phyloP scores from a whole-genome alignment of 371 early-diverging fungal genomes.

The Syncephalastrum monosporum region DNA sequence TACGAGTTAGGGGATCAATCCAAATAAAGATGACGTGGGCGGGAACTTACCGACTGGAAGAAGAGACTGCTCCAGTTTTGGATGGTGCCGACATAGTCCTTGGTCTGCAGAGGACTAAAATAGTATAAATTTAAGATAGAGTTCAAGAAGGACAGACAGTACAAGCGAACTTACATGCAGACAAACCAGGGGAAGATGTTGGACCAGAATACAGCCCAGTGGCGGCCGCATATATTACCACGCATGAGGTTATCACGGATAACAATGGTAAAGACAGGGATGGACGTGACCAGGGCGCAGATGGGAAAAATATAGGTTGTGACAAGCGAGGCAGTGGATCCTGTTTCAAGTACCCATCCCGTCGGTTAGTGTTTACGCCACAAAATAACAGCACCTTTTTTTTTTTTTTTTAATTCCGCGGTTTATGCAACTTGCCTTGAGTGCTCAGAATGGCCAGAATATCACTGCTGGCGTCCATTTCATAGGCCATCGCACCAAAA shows the following conservation, averaged over 20 bases:
- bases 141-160: neutral
- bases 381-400: constrained; percentile 1
- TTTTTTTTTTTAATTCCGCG: neutral
- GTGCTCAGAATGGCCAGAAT: constrained; percentile 44
- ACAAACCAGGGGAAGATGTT: constrained; percentile 67
- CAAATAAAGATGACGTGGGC: constrained; percentile 39
- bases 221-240: constrained; percentile 49
- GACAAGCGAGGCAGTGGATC: constrained; percentile 49
- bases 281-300: constrained; percentile 70
- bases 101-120: constrained; percentile 41
- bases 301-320: constrained; percentile 71
- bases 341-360: constrained; percentile 11
- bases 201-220: constrained; percentile 55
- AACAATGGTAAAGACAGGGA: constrained; percentile 78
- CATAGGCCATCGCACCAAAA: constrained; percentile 56
- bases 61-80: constrained; percentile 50
- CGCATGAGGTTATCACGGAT: constrained; percentile 68
- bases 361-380: neutral
- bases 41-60: constrained; percentile 41
- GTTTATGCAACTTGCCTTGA: constrained; percentile 20
- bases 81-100: constrained; percentile 30
- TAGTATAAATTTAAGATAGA: neutral
- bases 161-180: constrained; percentile 16
- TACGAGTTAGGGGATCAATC: neutral
- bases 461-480: constrained; percentile 49